Percentiles rank a stretch among this genome's conserved stretches.
phyloP scores from a whole-genome alignment of 1,284 basidiomycete species.

The Tylopilus sp. region DNA sequence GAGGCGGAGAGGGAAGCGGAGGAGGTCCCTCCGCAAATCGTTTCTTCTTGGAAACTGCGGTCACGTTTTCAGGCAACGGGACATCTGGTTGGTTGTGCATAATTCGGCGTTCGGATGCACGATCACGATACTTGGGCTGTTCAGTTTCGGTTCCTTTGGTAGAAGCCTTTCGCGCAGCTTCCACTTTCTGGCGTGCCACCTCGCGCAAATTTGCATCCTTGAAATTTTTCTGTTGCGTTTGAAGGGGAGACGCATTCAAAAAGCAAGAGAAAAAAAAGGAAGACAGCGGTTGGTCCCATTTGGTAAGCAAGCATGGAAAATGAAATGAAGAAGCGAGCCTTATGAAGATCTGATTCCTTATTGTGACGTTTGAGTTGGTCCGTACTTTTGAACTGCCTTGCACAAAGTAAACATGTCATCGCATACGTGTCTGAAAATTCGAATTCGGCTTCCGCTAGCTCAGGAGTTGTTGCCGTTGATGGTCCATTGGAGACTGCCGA shows the following conservation, averaged over 20 bases:
- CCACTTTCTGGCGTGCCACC: conserved; percentile 68
- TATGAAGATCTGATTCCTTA: conserved; percentile 88
- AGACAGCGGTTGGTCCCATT: conserved; percentile 31
- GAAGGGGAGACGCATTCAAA: conserved; percentile 11
- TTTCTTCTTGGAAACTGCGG: conserved; percentile 40
- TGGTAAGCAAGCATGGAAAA: conserved; percentile 30
- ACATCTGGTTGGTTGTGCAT: conserved; percentile 88
- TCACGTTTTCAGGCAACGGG: conserved; percentile 56
- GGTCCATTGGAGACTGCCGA: conserved; percentile 25
- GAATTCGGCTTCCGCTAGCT: conserved; percentile 52
- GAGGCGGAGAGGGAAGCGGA: conserved; percentile 58
- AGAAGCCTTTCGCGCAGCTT: conserved; percentile 42
- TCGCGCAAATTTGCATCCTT: conserved; percentile 67
- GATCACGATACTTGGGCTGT: conserved; percentile 82
- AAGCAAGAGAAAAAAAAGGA: background rate
- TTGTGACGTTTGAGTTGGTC: conserved; percentile 85
- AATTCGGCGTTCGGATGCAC: conserved; percentile 82
- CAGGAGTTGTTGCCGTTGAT: conserved; percentile 34
- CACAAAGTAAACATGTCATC: conserved; percentile 83
- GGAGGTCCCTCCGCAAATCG: conserved; percentile 60
- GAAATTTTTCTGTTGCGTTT: conserved; percentile 68
- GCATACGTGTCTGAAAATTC: conserved; percentile 73
- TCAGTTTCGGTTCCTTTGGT: conserved; percentile 33
- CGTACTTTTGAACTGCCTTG: conserved; percentile 84
- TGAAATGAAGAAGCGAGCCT: conserved; percentile 54